Conservation (phyloP, 2,329 filamentous ascomycete genomes). For the Aureobasidium musti region DNA sequence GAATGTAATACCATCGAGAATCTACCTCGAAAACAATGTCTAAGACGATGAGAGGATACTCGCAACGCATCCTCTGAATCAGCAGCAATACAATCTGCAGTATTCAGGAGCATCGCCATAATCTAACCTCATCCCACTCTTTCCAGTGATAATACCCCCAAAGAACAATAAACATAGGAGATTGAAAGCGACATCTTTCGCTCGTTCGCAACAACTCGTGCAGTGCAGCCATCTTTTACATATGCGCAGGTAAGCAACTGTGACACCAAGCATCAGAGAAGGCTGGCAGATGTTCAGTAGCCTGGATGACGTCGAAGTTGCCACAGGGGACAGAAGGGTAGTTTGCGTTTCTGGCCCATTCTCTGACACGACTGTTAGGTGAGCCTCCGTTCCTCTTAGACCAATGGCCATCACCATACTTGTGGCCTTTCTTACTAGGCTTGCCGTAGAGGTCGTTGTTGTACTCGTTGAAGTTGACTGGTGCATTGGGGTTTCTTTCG, state of each 20-base stretch:
- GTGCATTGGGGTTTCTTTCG: slow-evolving; percentile 37
- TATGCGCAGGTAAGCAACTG: slow-evolving; percentile 20
- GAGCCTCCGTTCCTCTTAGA: not conserved
- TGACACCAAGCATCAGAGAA: slow-evolving; percentile 29
- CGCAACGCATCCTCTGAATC: not conserved
- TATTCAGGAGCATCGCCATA: not conserved
- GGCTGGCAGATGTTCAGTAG: slow-evolving; percentile 27
- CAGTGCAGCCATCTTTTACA: not conserved
- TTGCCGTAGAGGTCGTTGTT: not conserved
- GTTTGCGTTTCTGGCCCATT: slow-evolving; percentile 25
- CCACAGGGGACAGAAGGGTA: slow-evolving; percentile 30
- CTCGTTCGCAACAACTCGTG: not conserved
- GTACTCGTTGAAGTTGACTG: slow-evolving; percentile 32
- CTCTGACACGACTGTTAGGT: slow-evolving; percentile 8
- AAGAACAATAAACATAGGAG: slow-evolving; percentile 1
- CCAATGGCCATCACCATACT: not conserved
- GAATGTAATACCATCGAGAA: slow-evolving; percentile 1
- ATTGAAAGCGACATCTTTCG: not conserved
- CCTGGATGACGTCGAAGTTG: slow-evolving; percentile 29
- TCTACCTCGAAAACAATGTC: slow-evolving; percentile 1
- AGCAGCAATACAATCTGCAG: slow-evolving; percentile 1
- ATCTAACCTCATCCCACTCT: not conserved
- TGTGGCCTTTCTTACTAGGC: not conserved
- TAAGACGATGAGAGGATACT: not conserved
- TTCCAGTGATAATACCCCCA: not conserved